These are phyloP conservation scores for Chenopodium suecicum DNA, from an alignment of 148 eudicot genomes.

Conservation along the genomic window DNA sequence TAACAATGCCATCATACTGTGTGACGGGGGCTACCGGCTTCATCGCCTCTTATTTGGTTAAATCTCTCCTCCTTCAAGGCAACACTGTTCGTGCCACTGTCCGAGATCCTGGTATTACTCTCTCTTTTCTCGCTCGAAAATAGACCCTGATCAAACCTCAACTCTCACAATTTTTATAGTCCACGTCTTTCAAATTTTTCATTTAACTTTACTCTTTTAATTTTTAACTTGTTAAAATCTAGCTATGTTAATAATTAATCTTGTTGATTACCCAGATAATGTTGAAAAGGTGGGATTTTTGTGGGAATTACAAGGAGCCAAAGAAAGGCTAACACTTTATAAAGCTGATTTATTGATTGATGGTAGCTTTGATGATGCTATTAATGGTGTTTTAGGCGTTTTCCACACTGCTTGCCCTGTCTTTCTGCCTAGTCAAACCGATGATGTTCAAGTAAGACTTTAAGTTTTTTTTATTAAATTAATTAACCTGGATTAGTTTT, in stretches of 20 bases:
- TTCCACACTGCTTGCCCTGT: slow-evolving; percentile 83
- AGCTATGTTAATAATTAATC: not conserved
- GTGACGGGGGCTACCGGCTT: slow-evolving; percentile 28
- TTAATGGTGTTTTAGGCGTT: slow-evolving; percentile 64
- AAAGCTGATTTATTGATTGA: slow-evolving; percentile 65
- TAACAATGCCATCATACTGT: slow-evolving; percentile 19
- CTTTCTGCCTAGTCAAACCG: not conserved
- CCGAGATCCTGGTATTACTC: slow-evolving; percentile 21
- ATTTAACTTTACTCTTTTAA: too few species aligned
- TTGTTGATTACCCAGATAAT: slow-evolving; percentile 38
- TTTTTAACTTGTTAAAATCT: not conserved
- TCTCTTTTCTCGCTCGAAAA: not conserved
- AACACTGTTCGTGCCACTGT: slow-evolving; percentile 21
- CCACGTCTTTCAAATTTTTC: not conserved
- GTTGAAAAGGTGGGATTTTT: slow-evolving; percentile 58
- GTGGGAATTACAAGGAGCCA: slow-evolving; percentile 59
- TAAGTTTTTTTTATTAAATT: too few species aligned
- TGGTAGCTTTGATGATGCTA: slow-evolving; percentile 62
- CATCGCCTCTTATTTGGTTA: slow-evolving; percentile 17
- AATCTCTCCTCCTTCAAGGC: slow-evolving; percentile 11
- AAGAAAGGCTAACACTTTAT: slow-evolving; percentile 54
- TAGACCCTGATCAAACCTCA: too few species aligned
- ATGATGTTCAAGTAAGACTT: slow-evolving; percentile 28
- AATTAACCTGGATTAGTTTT: too few species aligned
- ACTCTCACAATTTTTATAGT: not conserved